A percentile compares a stretch with the other conserved stretches of the same genome.
Conservation (phyloP, 768 basidiomycete genomes). For the Suillus weaverae region DNA sequence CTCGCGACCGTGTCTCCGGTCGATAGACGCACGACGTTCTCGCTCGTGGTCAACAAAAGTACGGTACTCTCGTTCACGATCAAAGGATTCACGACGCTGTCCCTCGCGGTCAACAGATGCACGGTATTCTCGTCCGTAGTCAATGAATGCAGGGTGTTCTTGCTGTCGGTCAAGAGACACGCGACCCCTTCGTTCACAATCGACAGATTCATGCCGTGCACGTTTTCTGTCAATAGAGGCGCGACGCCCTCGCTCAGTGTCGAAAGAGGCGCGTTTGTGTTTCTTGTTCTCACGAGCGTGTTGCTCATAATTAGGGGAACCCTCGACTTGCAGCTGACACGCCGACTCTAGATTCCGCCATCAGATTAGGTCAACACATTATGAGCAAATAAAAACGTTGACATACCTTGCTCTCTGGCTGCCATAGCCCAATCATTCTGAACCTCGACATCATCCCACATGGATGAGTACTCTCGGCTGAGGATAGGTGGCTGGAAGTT, state of each 20-base stretch:
- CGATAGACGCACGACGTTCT: not conserved
- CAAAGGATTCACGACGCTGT: too few relatives aligned
- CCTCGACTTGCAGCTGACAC: slow-evolving; percentile 1
- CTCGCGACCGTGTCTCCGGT: not conserved
- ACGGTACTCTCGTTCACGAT: not conserved
- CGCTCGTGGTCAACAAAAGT: not conserved
- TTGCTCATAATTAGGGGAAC: slow-evolving; percentile 4
- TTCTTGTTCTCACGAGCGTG: not conserved
- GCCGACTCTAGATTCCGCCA: slow-evolving; percentile 8
- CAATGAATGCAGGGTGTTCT: slow-evolving; percentile 3
- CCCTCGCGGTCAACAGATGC: not conserved
- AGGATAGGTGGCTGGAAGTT: slow-evolving; percentile 3
- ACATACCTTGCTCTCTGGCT: slow-evolving; percentile 12
- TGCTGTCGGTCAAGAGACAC: not conserved
- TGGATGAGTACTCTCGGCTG: slow-evolving; percentile 1
- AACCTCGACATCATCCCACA: slow-evolving; percentile 3
- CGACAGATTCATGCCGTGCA: slow-evolving; percentile 3
- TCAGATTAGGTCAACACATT: not conserved
- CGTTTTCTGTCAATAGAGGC: not conserved
- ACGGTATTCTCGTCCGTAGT: not conserved
- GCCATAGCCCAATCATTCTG: not conserved
- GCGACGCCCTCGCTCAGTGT: not conserved
- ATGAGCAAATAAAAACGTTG: not conserved
- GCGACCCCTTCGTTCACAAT: not conserved
- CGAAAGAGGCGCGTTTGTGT: not conserved